Evolutionary conservation across 2,329 filamentous ascomycete genomes (phyloP), one percentile per base, ranked within the genome.

Genomic region (Xylaria sp.): DNA sequence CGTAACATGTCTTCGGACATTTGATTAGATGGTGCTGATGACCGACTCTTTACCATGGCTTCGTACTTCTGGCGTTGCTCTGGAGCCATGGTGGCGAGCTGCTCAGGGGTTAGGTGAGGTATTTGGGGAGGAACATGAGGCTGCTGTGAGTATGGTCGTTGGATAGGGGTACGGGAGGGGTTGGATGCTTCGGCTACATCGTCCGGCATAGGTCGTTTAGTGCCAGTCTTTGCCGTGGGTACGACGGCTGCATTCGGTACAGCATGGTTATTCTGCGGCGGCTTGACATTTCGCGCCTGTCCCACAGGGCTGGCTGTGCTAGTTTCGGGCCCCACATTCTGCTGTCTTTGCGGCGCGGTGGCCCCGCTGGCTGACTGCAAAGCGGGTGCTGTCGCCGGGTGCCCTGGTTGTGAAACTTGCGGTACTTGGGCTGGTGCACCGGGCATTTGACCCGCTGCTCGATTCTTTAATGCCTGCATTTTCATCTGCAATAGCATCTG

Each of bases 161-260:
- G 76, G 5, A 68, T 54, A 6, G 74, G 67, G 4, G 67, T 68
- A 22, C 45, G 65, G 11, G 74, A 66, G 1, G 71, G 59, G 50
- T 72, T 73, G 5, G 71, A 64, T 25, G 71, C 71, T 58, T 78
- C 76, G 9, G 73, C 69, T 29, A 72, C 66, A 53, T 86, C 85
- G 27, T 87, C 85, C 3, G 79, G 76, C 58, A 78, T 84, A 3
- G 84, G 78, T 0, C 86, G 83, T 77, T 88, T 87, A 49, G 86
- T 78, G 54, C 69, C 69, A 38, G 78, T 83, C 74, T 84, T 86
- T 29, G 77, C 74, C 9, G 76, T 76, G 5, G 79, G 68, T 1
- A 79, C 79, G 9, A 81, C 77, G 4, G 82, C 80, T 17, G 77
- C 76, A 50, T 79, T 79, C 4, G 79, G 76, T 36, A 76, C 74